A percentile compares a stretch with the other conserved stretches of the same genome.
These are phyloP conservation scores for Mycena capillaripes DNA, from an alignment of 768 basidiomycete genomes.

Conservation along the genomic window DNA sequence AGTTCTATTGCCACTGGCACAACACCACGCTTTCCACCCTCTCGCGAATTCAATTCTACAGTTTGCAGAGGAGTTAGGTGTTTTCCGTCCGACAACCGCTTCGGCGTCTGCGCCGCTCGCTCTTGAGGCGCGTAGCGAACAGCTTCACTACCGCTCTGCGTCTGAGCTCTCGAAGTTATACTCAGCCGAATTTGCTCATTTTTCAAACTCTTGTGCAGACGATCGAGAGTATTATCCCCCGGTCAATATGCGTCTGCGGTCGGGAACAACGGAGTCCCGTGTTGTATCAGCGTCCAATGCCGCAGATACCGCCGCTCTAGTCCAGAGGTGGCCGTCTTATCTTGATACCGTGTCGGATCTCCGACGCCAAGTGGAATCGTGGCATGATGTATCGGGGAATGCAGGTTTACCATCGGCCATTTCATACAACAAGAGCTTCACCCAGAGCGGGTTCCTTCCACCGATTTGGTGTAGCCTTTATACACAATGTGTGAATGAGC, in stretches of 20 bases:
- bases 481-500: too few species aligned
- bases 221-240: slow-evolving; percentile 13
- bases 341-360: slow-evolving; percentile 26
- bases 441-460: too few species aligned
- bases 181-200: slow-evolving; percentile 11
- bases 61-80: slow-evolving; percentile 36
- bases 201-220: background rate
- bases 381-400: background rate
- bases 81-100: slow-evolving; percentile 5
- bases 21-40: slow-evolving; percentile 47
- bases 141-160: slow-evolving; percentile 2
- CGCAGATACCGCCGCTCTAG: slow-evolving; percentile 17
- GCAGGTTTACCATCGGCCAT: background rate
- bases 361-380: slow-evolving; percentile 23
- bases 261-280: slow-evolving; percentile 1
- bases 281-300: slow-evolving; percentile 12
- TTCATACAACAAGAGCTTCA: slow-evolving; percentile 17
- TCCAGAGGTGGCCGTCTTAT: slow-evolving; percentile 20
- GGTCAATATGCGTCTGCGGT: background rate
- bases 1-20: slow-evolving; percentile 41
- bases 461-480: too few species aligned
- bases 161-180: background rate
- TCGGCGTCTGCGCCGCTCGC: background rate
- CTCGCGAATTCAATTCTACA: slow-evolving; percentile 46
- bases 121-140: background rate